Conservation (phyloP, 257 asterid species). For the Solanum lycopersicoides region DNA sequence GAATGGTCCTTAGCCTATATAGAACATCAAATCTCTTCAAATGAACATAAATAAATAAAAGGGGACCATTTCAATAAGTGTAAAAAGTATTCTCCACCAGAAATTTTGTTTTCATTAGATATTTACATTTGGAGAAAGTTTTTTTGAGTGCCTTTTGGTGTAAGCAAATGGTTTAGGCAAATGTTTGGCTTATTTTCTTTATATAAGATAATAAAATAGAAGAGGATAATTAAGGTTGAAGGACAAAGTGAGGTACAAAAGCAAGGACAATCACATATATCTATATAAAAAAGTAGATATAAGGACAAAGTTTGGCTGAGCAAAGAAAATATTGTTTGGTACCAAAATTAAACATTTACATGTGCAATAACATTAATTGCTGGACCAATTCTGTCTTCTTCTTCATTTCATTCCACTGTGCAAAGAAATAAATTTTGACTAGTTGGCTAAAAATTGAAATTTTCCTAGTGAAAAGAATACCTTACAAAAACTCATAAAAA, state of each 20-base stretch:
- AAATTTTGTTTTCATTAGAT: not conserved
- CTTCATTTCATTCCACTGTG: not conserved
- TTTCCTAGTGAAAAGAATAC: not conserved
- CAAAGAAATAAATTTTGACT: not conserved
- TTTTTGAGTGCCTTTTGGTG: not conserved
- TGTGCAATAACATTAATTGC: not conserved
- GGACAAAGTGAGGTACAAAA: not conserved
- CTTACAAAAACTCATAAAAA: not conserved
- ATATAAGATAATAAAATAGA: not conserved
- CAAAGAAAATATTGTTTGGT: not conserved
- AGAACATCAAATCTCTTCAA: not conserved
- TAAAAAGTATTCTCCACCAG: not conserved
- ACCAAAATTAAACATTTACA: not conserved
- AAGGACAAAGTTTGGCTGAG: not conserved
- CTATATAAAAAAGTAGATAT: not conserved
- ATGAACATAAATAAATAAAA: not conserved
- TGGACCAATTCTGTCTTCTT: not conserved
- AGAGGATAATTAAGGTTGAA: not conserved
- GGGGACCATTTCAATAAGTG: not conserved
- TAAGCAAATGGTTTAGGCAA: not conserved
- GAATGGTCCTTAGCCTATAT: not conserved
- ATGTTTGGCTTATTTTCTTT: not conserved
- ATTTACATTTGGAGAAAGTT: not conserved
- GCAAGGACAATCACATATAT: not conserved
- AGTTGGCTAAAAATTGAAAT: not conserved